A percentile compares a stretch with the other conserved stretches of the same genome.
Conservation (phyloP, 2,329 filamentous ascomycete species). For the Cercospora brassicicola region DNA sequence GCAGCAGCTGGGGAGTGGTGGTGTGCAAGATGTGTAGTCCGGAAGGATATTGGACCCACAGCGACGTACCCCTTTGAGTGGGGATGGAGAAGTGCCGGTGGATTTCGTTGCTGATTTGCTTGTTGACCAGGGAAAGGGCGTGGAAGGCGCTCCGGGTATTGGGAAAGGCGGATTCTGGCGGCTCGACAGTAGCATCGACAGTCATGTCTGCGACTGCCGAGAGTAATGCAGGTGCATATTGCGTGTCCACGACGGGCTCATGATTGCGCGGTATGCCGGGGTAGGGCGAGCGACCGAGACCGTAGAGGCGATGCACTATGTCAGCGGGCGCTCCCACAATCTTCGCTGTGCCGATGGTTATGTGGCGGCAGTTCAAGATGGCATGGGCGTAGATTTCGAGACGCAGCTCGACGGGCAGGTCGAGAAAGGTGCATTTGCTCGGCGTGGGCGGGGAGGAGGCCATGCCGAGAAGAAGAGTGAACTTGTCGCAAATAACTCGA, state of each 20-base stretch:
- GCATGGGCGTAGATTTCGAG: constrained; percentile 46
- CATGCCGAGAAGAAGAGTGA: not conserved
- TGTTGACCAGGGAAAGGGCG: constrained; percentile 31
- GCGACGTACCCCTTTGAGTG: constrained; percentile 38
- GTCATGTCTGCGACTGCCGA: constrained; percentile 34
- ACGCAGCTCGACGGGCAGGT: constrained; percentile 42
- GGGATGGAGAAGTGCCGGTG: constrained; percentile 39
- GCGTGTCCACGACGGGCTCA: constrained; percentile 39
- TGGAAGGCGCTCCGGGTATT: constrained; percentile 23
- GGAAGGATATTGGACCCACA: constrained; percentile 45
- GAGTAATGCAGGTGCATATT: constrained; percentile 40
- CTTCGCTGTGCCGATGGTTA: constrained; percentile 44
- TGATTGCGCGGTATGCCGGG: constrained; percentile 43
- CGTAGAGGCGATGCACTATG: constrained; percentile 35
- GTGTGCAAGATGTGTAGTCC: constrained; percentile 44
- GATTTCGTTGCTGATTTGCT: constrained; percentile 42
- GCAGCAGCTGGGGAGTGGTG: constrained; percentile 43
- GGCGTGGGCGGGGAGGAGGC: not conserved
- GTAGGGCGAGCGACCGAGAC: constrained; percentile 29
- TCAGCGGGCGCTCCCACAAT: constrained; percentile 37
- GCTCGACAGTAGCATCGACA: constrained; percentile 20
- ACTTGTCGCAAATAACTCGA: not conserved
- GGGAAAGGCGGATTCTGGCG: constrained; percentile 15
- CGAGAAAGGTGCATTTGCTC: not conserved
- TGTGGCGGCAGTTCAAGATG: constrained; percentile 38